These are phyloP conservation scores for Maudiozyma turicensis DNA, from an alignment of 805 yeast species.

Conservation along the genomic window DNA sequence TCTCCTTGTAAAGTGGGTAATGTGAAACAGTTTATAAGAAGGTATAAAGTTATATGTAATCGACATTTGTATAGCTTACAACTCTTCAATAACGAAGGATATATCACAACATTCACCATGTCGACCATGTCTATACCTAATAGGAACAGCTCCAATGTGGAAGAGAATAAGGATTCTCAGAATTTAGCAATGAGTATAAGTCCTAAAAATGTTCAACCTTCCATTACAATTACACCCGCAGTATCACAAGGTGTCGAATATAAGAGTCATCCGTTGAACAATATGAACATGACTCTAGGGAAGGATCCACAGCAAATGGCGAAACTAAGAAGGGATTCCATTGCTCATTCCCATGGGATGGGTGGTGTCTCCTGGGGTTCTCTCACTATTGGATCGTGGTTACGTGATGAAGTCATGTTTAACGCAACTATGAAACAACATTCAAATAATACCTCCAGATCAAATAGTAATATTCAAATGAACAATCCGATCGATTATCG, in stretches of 20 bases:
- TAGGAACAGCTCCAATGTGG: neutral
- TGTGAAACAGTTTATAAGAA: too few relatives aligned
- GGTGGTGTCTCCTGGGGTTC: constrained; percentile 98
- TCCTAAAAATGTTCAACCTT: constrained; percentile 2
- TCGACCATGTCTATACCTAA: constrained; percentile 7
- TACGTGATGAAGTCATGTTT: constrained; percentile 82
- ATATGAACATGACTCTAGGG: neutral
- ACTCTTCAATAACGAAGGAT: too few relatives aligned
- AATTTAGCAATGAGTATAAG: constrained; percentile 1
- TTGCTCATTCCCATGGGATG: constrained; percentile 95
- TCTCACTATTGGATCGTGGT: constrained; percentile 89
- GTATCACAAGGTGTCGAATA: neutral
- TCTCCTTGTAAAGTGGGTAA: too few relatives aligned
- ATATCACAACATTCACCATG: neutral
- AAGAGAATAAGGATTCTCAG: neutral
- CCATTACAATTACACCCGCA: neutral
- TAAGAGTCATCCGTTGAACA: neutral
- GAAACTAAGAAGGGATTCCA: constrained; percentile 51
- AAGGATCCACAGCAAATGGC: constrained; percentile 5
- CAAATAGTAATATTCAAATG: neutral
- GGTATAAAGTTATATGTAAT: too few relatives aligned
- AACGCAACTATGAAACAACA: constrained; percentile 3
- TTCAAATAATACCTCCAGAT: neutral
- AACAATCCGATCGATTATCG: constrained; percentile 4
- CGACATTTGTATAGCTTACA: too few relatives aligned